Evolutionary conservation across 2,329 filamentous ascomycete genomes (phyloP).

Genomic region (Apiospora kogelbergensis): DNA sequence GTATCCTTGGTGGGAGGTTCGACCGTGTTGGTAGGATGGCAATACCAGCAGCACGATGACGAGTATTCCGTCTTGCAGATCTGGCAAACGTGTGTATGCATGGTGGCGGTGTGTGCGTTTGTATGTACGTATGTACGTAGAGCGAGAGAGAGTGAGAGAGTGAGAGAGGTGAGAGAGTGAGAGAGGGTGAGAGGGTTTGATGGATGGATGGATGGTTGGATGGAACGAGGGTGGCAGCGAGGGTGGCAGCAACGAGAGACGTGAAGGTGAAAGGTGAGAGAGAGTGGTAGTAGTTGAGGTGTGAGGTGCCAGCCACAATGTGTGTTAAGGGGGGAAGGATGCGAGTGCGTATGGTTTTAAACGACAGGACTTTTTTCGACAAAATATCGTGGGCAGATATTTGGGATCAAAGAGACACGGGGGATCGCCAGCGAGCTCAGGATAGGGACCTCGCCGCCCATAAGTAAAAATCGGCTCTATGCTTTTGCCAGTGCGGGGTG

Average conservation of each 20-base stretch:
- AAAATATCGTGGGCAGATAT: slow-evolving; percentile 1
- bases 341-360: background rate
- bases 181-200: background rate
- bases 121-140: too few species aligned
- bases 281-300: background rate
- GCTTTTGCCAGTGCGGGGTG: slow-evolving; percentile 6
- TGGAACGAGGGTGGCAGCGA: background rate
- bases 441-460: slow-evolving; percentile 1
- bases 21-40: slow-evolving; percentile 33
- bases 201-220: too few species aligned
- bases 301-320: slow-evolving; percentile 4
- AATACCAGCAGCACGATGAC: slow-evolving; percentile 36
- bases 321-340: background rate
- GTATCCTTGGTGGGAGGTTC: slow-evolving; percentile 12
- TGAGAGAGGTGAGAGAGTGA: too few species aligned
- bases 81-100: slow-evolving; percentile 33
- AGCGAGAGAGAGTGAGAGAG: background rate
- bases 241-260: slow-evolving; percentile 6
- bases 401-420: background rate
- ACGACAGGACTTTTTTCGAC: slow-evolving; percentile 3
- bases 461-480: slow-evolving; percentile 6
- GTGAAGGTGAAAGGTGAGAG: background rate
- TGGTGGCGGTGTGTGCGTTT: slow-evolving; percentile 20
- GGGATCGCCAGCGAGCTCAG: slow-evolving; percentile 3
- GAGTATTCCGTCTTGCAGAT: slow-evolving; percentile 37